phyloP scores from a whole-genome alignment of 257 asterid genomes.

The Paraleonurus japonicus region DNA sequence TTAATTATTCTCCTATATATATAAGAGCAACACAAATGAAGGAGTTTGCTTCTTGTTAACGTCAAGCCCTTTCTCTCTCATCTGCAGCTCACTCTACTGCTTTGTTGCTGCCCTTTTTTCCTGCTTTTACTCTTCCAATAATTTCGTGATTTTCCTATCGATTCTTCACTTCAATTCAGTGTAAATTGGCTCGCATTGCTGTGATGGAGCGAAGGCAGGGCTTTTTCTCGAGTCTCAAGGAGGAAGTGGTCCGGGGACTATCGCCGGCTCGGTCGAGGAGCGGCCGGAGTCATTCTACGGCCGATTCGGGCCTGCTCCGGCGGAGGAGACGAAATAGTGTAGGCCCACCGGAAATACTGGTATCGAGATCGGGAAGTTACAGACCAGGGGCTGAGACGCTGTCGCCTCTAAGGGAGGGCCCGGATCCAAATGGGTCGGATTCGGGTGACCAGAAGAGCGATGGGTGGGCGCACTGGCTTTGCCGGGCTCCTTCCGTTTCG shows the following conservation, averaged over 20 bases:
- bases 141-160: not conserved
- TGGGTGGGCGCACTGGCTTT: slow-evolving; percentile 60
- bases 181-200: not conserved
- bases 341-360: slow-evolving; percentile 34
- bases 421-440: slow-evolving; percentile 60
- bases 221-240: slow-evolving; percentile 46
- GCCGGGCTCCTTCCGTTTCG: slow-evolving; percentile 51
- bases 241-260: slow-evolving; percentile 49
- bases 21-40: slow-evolving; percentile 6
- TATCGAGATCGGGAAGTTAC: slow-evolving; percentile 41
- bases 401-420: slow-evolving; percentile 67
- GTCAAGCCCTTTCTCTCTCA: slow-evolving; percentile 29
- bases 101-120: slow-evolving; percentile 9
- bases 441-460: slow-evolving; percentile 43
- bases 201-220: slow-evolving; percentile 55
- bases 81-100: slow-evolving; percentile 21
- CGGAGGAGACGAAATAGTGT: slow-evolving; percentile 35
- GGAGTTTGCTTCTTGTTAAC: slow-evolving; percentile 33
- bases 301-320: slow-evolving; percentile 39
- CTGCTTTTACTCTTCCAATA: not conserved
- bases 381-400: slow-evolving; percentile 51
- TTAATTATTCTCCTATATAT: slow-evolving; percentile 18
- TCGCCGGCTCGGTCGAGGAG: slow-evolving; percentile 48
- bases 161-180: not conserved
- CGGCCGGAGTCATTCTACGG: slow-evolving; percentile 42